phyloP scores from a whole-genome alignment of 805 yeast species.

The Yamadazyma sp. region DNA sequence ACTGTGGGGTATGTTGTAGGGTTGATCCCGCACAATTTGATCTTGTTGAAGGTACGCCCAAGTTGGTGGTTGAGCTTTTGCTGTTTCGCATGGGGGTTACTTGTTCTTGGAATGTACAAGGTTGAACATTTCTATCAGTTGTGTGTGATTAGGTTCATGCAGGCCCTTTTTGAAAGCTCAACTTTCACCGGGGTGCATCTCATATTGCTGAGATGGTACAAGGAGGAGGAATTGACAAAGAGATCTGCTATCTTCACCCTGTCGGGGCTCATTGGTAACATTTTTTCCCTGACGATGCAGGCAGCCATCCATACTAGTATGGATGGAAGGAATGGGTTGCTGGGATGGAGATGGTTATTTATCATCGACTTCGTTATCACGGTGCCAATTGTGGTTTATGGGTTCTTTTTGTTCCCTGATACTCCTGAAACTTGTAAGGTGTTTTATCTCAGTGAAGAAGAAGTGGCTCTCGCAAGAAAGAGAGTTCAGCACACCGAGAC shows the following conservation, averaged over 20 bases:
- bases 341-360: constrained; percentile 72
- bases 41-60: constrained; percentile 53
- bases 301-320: constrained; percentile 50
- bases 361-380: constrained; percentile 61
- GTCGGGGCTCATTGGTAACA: constrained; percentile 54
- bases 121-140: constrained; percentile 49
- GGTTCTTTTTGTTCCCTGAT: constrained; percentile 60
- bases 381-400: constrained; percentile 55
- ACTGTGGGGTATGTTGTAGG: constrained; percentile 62
- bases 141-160: constrained; percentile 58
- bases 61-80: constrained; percentile 56
- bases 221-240: constrained; percentile 47
- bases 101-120: constrained; percentile 52
- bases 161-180: constrained; percentile 59
- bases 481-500: constrained; percentile 36
- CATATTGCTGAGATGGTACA: constrained; percentile 55
- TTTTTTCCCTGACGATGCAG: constrained; percentile 58
- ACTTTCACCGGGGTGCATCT: constrained; percentile 57
- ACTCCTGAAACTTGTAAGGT: constrained; percentile 44
- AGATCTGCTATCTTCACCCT: constrained; percentile 55
- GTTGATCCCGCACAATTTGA: constrained; percentile 60
- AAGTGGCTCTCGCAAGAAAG: constrained; percentile 27
- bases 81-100: constrained; percentile 55
- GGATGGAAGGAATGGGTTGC: constrained; percentile 47
- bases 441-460: constrained; percentile 27